phyloP scores from a whole-genome alignment of 2,329 filamentous ascomycete genomes.

The Cladorrhinum sp. region DNA sequence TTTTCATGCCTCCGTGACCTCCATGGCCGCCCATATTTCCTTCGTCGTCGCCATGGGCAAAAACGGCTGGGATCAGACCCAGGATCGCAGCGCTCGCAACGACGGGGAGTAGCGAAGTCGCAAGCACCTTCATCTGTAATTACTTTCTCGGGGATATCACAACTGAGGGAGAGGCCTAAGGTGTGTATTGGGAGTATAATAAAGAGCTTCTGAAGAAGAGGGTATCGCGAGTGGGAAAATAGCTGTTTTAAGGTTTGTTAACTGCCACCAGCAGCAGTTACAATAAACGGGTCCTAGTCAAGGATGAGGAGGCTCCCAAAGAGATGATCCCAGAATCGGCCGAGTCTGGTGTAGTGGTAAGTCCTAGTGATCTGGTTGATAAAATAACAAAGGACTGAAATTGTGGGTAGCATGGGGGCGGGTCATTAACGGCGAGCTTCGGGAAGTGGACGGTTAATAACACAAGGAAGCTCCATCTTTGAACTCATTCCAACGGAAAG shows the following conservation, averaged over 20 bases:
- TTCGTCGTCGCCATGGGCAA: constrained; percentile 33
- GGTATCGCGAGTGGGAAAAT: too few relatives aligned
- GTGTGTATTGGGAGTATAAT: not conserved
- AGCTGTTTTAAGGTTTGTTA: not conserved
- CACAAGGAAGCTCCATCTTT: too few relatives aligned
- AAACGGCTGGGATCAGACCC: constrained; percentile 28
- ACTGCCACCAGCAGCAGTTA: not conserved
- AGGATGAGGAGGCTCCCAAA: not conserved
- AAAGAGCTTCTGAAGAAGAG: not conserved
- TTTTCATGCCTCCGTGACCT: constrained; percentile 21
- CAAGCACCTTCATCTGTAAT: constrained; percentile 23
- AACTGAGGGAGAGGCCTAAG: too few relatives aligned
- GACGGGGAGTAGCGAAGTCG: constrained; percentile 17
- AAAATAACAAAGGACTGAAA: not conserved
- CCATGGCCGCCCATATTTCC: constrained; percentile 15
- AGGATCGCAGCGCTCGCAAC: constrained; percentile 27
- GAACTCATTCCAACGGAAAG: too few relatives aligned
- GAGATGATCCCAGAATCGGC: not conserved
- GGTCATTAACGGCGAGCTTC: not conserved
- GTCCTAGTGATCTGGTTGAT: not conserved
- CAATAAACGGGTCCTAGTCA: not conserved
- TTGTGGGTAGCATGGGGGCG: too few relatives aligned
- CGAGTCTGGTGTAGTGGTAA: not conserved
- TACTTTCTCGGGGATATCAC: not conserved
- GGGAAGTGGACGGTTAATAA: too few relatives aligned